Base-by-base conservation (phyloP, 75 land plant genomes). In the Picea glauca region DNA sequence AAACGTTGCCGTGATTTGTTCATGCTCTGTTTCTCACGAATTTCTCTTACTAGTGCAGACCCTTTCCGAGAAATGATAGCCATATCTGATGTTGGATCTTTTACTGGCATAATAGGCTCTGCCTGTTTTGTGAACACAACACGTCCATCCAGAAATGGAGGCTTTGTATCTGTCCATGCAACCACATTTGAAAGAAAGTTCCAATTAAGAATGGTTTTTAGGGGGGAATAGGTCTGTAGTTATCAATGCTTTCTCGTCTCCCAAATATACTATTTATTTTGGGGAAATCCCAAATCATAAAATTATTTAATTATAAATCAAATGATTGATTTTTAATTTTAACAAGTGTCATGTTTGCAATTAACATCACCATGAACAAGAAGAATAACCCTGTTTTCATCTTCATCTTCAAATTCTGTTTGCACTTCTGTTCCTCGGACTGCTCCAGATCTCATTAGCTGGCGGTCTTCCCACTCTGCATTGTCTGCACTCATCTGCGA, bases 71-170 rank as follows among this genome's bases (percentile, higher is more conserved):
- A 84, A 70, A 96, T 96, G 56, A 96, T 91, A 62, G 99, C 99
- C 99, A 96, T 92, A 75, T 96, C 98, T 66, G 99, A 96, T 63
- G 99, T 96, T 2, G 98, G 95, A 80, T 96, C 99, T 83, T 96
- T 96, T 56, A 96, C 67, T 57, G 99, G 99, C 95, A 94, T 89
- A 35, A 96, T 87, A 56, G 98, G 99, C 35, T 96, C 99, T 30
- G 99, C 95, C 73, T 94, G 98, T 85, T 94, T 96, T 14, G 98
- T 94, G 68, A 86, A 94, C 57, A 96, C 99, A 74, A 94, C 86
- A 63, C 93, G 84, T 14, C 99, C 99, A 87, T 96, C 99, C 67
- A 96, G 81, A 81, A 96, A 96, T 26, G 99, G 99, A 78, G 99
- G 99, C 73, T 94, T 94, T 80, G 99, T 96, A 83, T 96, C 99